phyloP scores from a whole-genome alignment of 2,329 filamentous ascomycete species.

The Alternaria sp. region DNA sequence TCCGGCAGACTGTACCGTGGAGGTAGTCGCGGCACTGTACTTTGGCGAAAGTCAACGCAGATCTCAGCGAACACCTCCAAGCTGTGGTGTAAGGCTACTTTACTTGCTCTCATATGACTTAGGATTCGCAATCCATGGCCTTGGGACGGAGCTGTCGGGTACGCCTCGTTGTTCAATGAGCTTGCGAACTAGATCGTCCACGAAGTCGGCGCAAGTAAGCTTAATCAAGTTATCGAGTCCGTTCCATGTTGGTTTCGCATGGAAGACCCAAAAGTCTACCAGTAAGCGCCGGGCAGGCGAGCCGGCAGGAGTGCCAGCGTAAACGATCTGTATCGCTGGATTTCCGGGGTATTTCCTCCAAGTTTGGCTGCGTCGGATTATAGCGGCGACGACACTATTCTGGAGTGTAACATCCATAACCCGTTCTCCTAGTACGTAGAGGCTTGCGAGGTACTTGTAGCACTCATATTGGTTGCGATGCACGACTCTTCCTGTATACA shows the following conservation, averaged over 20 bases:
- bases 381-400: not conserved
- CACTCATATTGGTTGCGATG: too few relatives aligned
- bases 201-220: not conserved
- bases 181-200: not conserved
- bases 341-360: too few relatives aligned
- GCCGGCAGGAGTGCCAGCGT: not conserved
- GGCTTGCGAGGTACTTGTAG: not conserved
- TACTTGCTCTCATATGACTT: not conserved
- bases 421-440: conserved; percentile 1
- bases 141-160: not conserved
- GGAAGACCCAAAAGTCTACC: not conserved
- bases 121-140: not conserved
- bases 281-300: conserved; percentile 1
- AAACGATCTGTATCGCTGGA: not conserved
- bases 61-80: not conserved
- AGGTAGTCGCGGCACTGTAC: not conserved
- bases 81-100: not conserved
- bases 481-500: not conserved
- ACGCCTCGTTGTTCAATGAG: not conserved
- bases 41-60: not conserved
- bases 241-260: not conserved
- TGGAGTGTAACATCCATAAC: conserved; percentile 2
- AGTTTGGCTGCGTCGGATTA: not conserved
- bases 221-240: not conserved
- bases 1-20: not conserved